Evolutionary conservation across 2,329 filamentous ascomycete genomes (phyloP).

Genomic region (Chaetomium olivaceum): DNA sequence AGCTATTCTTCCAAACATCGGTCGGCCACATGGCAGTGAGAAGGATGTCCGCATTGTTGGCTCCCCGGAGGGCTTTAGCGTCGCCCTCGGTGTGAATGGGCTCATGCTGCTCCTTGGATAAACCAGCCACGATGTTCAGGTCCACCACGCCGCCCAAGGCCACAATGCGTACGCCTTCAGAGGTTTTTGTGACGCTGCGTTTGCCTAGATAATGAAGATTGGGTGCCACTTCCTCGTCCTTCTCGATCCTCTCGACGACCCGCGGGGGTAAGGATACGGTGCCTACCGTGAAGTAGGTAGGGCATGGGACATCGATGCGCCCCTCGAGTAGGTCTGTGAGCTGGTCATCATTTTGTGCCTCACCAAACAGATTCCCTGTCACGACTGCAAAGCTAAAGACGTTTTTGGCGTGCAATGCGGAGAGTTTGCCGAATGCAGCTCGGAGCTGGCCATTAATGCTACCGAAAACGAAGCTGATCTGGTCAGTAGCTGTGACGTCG

Average conservation of each 20-base stretch:
- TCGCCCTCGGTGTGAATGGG: conserved; percentile 78
- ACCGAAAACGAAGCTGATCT: conserved; percentile 73
- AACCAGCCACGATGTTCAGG: conserved; percentile 58
- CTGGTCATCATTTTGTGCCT: conserved; percentile 57
- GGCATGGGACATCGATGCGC: conserved; percentile 71
- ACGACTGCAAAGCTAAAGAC: conserved; percentile 83
- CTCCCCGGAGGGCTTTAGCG: conserved; percentile 71
- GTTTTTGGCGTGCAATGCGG: conserved; percentile 81
- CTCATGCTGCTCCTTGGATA: conserved; percentile 71
- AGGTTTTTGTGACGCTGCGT: conserved; percentile 82
- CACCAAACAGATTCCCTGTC: conserved; percentile 77
- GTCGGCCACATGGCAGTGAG: conserved; percentile 86
- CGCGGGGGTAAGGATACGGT: conserved; percentile 67
- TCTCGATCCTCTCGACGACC: conserved; percentile 72
- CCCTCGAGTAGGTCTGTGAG: conserved; percentile 69
- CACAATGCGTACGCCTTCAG: conserved; percentile 86
- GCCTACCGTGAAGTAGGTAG: conserved; percentile 89
- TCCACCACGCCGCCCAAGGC: conserved; percentile 75
- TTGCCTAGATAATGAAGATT: conserved; percentile 91
- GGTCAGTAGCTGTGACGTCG: conserved; percentile 28
- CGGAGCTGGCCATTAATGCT: conserved; percentile 77
- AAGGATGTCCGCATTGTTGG: conserved; percentile 80
- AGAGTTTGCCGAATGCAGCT: conserved; percentile 75
- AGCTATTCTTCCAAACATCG: conserved; percentile 64
- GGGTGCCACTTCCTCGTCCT: conserved; percentile 74